Evolutionary conservation across 352 stramenopile genomes (phyloP), one percentile per base, ranked within the genome.

Genomic region (Globisporangium radiosum): DNA sequence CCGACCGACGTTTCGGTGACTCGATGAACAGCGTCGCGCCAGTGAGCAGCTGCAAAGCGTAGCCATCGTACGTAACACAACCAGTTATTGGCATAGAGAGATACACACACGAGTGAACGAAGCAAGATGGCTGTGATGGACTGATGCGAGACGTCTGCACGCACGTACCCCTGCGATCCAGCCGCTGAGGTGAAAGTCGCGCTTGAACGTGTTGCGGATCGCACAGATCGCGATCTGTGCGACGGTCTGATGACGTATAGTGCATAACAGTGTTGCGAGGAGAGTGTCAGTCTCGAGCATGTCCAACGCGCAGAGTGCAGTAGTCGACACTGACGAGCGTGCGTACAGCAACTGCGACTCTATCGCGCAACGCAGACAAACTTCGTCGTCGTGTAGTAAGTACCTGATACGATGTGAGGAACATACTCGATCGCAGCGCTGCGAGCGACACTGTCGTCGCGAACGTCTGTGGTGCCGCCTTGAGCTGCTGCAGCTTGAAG

Each of bases 341-440:
- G 25, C 25, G 25, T 33, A 3, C 25, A 33, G 25, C 25, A 33
- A 33, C 25, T 33, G 25, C 25, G 2, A 33, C 25, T 33, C 25
- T 33, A 33, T 33, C 25, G 25, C 25, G 25, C 25, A 33, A 33
- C 25, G 25, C 25, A 33, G 25, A 33, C 25, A 33, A 2, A 33
- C 25, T 33, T 33, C 25, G 25, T 33, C 25, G 25, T 33, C 25
- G 25, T 33, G 25, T 33, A 33, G 25, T 33, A 33, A 3, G 14
- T 51, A 91, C 84, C 76, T 92, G 81, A 52, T 93, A 90, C 5
- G 85, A 88, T 4, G 85, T 90, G 51, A 94, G 68, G 56, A 94
- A 94, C 8, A 82, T 71, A 45, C 81, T 90, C 33, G 85, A 94
- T 54, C 82, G 85, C 37, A 94, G 67, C 14, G 78, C 81, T 25